Evolutionary conservation across 2,329 filamentous ascomycete genomes (phyloP).

Genomic region (Zymoseptoria pseudotritici): DNA sequence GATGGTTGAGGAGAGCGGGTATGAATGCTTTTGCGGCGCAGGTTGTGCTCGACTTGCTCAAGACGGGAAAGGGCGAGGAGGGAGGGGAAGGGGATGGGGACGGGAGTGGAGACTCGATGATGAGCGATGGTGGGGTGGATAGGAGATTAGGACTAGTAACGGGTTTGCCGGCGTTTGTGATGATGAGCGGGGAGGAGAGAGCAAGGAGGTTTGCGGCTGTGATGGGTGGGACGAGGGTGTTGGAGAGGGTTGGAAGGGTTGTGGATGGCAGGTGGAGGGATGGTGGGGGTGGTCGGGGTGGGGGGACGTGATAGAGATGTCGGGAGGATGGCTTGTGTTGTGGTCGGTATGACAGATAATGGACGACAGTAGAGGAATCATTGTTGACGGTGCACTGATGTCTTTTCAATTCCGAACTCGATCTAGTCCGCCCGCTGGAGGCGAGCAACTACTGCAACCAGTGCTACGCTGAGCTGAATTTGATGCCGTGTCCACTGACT

Average conservation of each 20-base stretch:
- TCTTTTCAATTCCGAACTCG: too few relatives aligned
- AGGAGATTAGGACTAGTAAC: constrained; percentile 14
- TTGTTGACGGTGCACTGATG: too few relatives aligned
- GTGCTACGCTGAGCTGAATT: too few relatives aligned
- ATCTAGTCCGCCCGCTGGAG: too few relatives aligned
- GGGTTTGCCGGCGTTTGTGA: constrained; percentile 50
- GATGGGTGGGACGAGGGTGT: constrained; percentile 48
- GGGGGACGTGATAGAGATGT: neutral
- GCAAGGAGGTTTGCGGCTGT: constrained; percentile 43
- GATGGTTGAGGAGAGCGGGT: constrained; percentile 57
- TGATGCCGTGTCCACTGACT: too few relatives aligned
- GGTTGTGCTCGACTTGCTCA: constrained; percentile 47
- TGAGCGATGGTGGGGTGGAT: constrained; percentile 10
- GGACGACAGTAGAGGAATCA: too few relatives aligned
- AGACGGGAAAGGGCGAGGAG: constrained; percentile 11
- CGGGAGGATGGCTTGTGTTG: neutral
- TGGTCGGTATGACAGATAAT: too few relatives aligned
- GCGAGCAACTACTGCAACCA: too few relatives aligned
- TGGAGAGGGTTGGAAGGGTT: constrained; percentile 45
- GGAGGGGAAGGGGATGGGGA: neutral
- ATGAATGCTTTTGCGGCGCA: constrained; percentile 69
- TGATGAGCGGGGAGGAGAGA: constrained; percentile 48
- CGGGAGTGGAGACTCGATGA: neutral
- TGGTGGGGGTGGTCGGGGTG: neutral
- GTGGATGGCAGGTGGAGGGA: constrained; percentile 40